Evolutionary conservation across 495 filamentous ascomycete genomes (phyloP).

Genomic region (Tetracladium setigerum): DNA sequence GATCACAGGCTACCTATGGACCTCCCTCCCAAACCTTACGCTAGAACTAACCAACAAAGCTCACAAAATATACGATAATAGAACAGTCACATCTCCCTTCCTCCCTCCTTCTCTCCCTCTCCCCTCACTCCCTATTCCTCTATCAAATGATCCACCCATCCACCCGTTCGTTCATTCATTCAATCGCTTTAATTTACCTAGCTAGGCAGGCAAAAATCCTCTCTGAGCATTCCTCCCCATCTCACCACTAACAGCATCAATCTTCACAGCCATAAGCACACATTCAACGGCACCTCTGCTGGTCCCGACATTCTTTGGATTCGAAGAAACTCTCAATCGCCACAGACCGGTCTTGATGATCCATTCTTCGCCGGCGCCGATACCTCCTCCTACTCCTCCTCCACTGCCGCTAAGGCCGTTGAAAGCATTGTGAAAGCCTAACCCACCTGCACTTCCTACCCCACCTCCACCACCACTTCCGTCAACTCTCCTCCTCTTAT

Average conservation of each 20-base stretch:
- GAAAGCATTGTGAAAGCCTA: slow-evolving; percentile 8
- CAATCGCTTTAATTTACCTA: too few species aligned
- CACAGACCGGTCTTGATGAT: slow-evolving; percentile 74
- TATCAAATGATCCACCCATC: too few species aligned
- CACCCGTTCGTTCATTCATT: too few species aligned
- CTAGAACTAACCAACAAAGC: too few species aligned
- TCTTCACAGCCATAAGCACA: slow-evolving; percentile 69
- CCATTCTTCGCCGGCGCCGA: slow-evolving; percentile 46
- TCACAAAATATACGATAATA: too few species aligned
- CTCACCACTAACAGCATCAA: slow-evolving; percentile 68
- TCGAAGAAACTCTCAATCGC: slow-evolving; percentile 54
- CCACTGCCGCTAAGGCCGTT: slow-evolving; percentile 33
- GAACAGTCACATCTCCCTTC: too few species aligned
- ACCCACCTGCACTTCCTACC: neutral
- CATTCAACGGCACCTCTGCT: slow-evolving; percentile 51
- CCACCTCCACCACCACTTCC: too few species aligned
- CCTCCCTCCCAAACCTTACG: too few species aligned
- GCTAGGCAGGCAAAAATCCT: slow-evolving; percentile 68
- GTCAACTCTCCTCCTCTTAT: too few species aligned
- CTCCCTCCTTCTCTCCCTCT: too few species aligned
- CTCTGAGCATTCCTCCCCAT: slow-evolving; percentile 59
- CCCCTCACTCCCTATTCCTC: too few species aligned
- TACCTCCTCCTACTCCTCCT: slow-evolving; percentile 44
- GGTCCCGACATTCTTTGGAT: slow-evolving; percentile 32
- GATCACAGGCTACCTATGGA: too few species aligned